Percentiles rank a stretch among this genome's conserved stretches.
Evolutionary conservation across 2,329 filamentous ascomycete genomes (phyloP).

Genomic region (Leptographium wingfieldii): DNA sequence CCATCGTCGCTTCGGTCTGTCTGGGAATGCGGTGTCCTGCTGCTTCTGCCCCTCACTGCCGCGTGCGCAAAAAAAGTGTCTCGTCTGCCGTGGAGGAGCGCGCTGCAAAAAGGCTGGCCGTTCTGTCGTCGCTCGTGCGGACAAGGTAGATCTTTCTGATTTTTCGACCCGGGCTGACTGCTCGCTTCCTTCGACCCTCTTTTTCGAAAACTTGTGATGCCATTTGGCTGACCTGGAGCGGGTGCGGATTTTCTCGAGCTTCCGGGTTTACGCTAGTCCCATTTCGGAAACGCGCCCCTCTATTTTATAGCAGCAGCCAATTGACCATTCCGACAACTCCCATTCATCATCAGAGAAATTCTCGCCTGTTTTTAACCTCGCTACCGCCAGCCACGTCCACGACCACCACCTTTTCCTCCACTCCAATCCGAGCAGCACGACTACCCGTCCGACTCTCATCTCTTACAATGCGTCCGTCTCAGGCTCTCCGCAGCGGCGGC

Average conservation of each 20-base stretch:
- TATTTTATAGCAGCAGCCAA: conserved; percentile 3
- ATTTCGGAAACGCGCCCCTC: neutral
- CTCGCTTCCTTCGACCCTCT: neutral
- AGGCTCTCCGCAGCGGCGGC: conserved; percentile 27
- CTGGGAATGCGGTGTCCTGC: neutral
- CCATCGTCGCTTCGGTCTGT: conserved; percentile 25
- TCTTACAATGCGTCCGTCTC: conserved; percentile 31
- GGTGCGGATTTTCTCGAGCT: conserved; percentile 1
- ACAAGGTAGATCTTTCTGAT: neutral
- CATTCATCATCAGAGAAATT: conserved; percentile 13
- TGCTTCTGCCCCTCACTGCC: neutral
- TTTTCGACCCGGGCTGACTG: neutral
- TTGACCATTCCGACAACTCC: conserved; percentile 16
- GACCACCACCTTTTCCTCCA: neutral
- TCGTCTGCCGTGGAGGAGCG: neutral
- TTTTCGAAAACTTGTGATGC: neutral
- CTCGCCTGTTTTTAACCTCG: conserved; percentile 7
- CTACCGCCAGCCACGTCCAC: neutral
- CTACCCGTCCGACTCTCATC: neutral
- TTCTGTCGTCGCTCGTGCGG: neutral
- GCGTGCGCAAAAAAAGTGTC: neutral
- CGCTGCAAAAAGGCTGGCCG: neutral
- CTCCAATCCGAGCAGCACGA: neutral
- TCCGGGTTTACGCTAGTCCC: neutral
- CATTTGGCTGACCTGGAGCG: neutral